phyloP scores from a whole-genome alignment of 75 land plant genomes.

The Pinus tabuliformis region DNA sequence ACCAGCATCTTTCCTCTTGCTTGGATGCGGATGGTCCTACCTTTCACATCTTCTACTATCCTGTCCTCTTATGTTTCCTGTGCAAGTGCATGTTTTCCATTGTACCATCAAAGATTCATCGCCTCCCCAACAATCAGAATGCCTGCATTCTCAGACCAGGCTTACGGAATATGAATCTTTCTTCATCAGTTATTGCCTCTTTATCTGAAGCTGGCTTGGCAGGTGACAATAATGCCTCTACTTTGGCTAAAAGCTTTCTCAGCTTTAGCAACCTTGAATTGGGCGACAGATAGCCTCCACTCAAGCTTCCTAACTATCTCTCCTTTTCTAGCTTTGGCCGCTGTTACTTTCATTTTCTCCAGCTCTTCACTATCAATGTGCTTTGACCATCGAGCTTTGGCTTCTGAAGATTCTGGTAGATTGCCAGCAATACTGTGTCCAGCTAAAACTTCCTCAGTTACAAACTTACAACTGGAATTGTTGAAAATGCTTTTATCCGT shows the following conservation, averaged over 20 bases:
- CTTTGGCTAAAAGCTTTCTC: constrained; percentile 51
- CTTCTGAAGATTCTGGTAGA: constrained; percentile 63
- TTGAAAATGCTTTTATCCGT: constrained; percentile 27
- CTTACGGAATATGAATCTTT: constrained; percentile 90
- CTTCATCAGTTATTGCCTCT: constrained; percentile 85
- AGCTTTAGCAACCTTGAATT: too few relatives aligned
- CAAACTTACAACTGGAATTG: constrained; percentile 16
- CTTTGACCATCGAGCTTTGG: constrained; percentile 68
- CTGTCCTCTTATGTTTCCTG: constrained; percentile 23
- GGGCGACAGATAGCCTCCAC: constrained; percentile 37
- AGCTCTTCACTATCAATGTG: constrained; percentile 44
- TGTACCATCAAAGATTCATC: too few relatives aligned
- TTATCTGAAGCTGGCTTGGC: constrained; percentile 48
- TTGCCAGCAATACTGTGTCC: constrained; percentile 50
- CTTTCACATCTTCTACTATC: constrained; percentile 32
- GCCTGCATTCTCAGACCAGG: constrained; percentile 88
- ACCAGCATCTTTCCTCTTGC: constrained; percentile 36
- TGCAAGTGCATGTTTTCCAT: too few relatives aligned
- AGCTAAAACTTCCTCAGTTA: constrained; percentile 12
- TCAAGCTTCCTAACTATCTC: constrained; percentile 12
- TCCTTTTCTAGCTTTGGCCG: constrained; percentile 50
- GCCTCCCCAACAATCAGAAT: constrained; percentile 81
- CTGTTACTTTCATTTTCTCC: constrained; percentile 40
- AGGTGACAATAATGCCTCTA: constrained; percentile 58
- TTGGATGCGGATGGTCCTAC: constrained; percentile 32